Percentiles rank a stretch among this genome's conserved stretches.
These are phyloP conservation scores for Cadophora malorum DNA, from an alignment of 2,329 filamentous ascomycete species.

Conservation along the genomic window DNA sequence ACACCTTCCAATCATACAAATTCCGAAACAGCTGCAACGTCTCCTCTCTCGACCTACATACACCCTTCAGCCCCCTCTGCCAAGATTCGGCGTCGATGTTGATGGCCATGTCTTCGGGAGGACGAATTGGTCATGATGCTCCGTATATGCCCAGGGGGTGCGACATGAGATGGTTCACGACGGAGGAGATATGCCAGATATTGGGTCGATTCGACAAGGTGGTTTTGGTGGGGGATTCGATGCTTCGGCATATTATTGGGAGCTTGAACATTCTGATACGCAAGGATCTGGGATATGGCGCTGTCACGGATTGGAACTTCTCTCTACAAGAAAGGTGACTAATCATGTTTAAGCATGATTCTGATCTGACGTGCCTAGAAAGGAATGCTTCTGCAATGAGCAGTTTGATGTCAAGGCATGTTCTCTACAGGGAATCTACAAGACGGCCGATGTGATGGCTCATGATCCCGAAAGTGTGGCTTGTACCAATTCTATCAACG, in stretches of 20 bases:
- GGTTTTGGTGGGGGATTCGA: conserved; percentile 55
- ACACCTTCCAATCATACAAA: conserved; percentile 52
- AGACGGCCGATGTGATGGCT: conserved; percentile 51
- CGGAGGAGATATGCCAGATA: conserved; percentile 53
- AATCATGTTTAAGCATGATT: not conserved
- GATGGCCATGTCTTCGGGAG: conserved; percentile 47
- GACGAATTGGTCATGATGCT: conserved; percentile 52
- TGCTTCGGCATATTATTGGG: conserved; percentile 56
- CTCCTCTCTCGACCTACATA: conserved; percentile 53
- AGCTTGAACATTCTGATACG: conserved; percentile 54
- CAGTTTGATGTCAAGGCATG: conserved; percentile 57
- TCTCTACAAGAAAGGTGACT: conserved; percentile 48
- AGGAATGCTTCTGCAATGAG: conserved; percentile 55
- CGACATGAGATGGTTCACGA: conserved; percentile 56
- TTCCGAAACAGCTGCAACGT: conserved; percentile 52
- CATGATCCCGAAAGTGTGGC: conserved; percentile 51
- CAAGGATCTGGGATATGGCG: conserved; percentile 55
- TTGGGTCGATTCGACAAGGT: conserved; percentile 54
- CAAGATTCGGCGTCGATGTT: conserved; percentile 47
- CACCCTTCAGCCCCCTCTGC: conserved; percentile 47
- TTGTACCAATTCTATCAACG: conserved; percentile 49
- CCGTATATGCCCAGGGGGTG: conserved; percentile 54
- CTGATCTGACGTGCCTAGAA: conserved; percentile 37
- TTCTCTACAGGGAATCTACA: conserved; percentile 56
- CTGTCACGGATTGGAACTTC: conserved; percentile 58